Base-by-base conservation (phyloP, 768 basidiomycete species). In the Boletus vinaceobasis region DNA sequence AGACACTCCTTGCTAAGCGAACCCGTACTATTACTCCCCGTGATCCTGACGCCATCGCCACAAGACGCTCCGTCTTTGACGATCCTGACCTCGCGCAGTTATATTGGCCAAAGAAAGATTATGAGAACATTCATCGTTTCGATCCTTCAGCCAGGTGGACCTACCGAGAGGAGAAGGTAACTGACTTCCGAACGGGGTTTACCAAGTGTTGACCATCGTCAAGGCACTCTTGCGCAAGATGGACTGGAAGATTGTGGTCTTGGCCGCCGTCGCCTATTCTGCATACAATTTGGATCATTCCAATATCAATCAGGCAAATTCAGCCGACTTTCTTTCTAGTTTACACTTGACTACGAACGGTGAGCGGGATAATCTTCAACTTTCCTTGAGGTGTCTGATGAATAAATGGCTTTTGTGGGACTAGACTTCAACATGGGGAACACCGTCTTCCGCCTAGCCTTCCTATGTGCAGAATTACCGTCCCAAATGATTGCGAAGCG, bases 211-310 rank as follows among this genome's bases (percentile, higher is more conserved):
- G 31, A 55, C 23, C 10, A 9, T 36, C 9, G 4, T 23, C 17
- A 43, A 83, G 79, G 73, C 71, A 11, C 64, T 83, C 10, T 63
- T 83, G 26, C 71, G 82, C 42, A 83, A 81, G 59, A 74, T 83
- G 31, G 83, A 87, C 60, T 83, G 79, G 78, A 84, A 76, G 56
- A 77, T 86, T 38, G n/a, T n/a, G n/a, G 79, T 85, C 5, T 79
- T 78, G 74, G 78, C 81, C 19, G 76, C 77, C 5, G 71, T 84
- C 55, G 78, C 78, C 64, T 86, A 85, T 59, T 79, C 80, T 3
- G 80, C 81, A 0, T 70, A 83, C 49, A 82, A 81, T 56, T 55
- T 83, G 32, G 82, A 84, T 59, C 73, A 83, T 47, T 69, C 62
- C 43, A 86, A 86, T 57, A 58, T 86, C 48, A 71, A 66, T 31